Conservation (phyloP, 805 yeast genomes). For the Yamadazyma sp. region DNA sequence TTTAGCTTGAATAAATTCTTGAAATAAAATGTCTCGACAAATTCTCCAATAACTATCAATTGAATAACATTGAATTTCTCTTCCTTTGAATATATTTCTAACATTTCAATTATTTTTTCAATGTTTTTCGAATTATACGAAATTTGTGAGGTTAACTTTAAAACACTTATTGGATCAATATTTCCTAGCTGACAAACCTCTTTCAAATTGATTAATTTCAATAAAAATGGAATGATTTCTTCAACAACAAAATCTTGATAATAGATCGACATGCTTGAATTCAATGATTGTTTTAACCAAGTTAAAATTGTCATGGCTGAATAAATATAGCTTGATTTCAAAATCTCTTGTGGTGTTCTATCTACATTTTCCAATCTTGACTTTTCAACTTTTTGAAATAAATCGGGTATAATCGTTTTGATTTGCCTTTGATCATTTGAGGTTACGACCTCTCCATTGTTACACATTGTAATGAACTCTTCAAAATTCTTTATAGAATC, state of each 20-base stretch:
- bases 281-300: conserved; percentile 54
- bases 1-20: conserved; percentile 59
- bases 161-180: conserved; percentile 50
- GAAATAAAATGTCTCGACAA: conserved; percentile 68
- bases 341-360: conserved; percentile 51
- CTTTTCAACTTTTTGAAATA: conserved; percentile 44
- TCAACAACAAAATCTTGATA: conserved; percentile 48
- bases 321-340: conserved; percentile 59
- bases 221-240: conserved; percentile 65
- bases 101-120: conserved; percentile 30
- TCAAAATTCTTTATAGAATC: conserved; percentile 39
- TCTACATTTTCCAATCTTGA: conserved; percentile 36
- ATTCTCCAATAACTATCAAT: conserved; percentile 60
- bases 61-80: conserved; percentile 44
- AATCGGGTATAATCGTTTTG: conserved; percentile 30
- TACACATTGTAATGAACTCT: conserved; percentile 39
- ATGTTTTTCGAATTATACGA: conserved; percentile 23
- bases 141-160: conserved; percentile 42
- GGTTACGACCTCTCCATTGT: conserved; percentile 17
- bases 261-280: conserved; percentile 51
- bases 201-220: conserved; percentile 61
- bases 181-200: conserved; percentile 77
- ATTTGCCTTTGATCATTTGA: conserved; percentile 13
- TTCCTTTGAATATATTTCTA: conserved; percentile 33
- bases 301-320: conserved; percentile 61